A percentile compares a stretch with the other conserved stretches of the same genome.
phyloP scores from a whole-genome alignment of 129 eudicot genomes.

The Flaveria sonorensis region DNA sequence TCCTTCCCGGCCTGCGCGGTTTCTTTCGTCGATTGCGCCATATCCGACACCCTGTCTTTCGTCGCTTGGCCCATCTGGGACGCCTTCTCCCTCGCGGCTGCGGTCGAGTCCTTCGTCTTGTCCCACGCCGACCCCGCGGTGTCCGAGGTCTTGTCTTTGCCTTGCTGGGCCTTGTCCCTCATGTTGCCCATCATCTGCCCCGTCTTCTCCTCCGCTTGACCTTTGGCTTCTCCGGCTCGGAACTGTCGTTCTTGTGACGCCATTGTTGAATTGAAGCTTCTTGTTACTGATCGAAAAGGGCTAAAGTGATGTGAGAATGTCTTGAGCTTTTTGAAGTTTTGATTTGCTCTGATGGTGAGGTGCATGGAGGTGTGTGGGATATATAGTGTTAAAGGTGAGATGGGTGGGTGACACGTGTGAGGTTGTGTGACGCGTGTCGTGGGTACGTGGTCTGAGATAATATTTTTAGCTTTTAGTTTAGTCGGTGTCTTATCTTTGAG shows the following conservation, averaged over 20 bases:
- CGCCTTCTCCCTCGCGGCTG: constrained; percentile 45
- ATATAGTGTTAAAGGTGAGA: constrained; percentile 13
- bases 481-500: constrained; percentile 10
- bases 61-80: constrained; percentile 53
- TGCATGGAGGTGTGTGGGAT: constrained; percentile 7
- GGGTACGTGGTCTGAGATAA: constrained; percentile 16
- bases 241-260: constrained; percentile 46
- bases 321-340: not conserved
- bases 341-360: constrained; percentile 21
- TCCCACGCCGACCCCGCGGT: constrained; percentile 45
- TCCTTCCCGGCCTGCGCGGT: constrained; percentile 63
- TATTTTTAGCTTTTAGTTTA: not conserved
- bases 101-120: constrained; percentile 38
- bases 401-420: constrained; percentile 28
- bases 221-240: constrained; percentile 67
- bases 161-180: constrained; percentile 50
- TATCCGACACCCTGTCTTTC: constrained; percentile 58
- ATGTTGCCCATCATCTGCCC: constrained; percentile 40
- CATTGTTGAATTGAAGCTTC: constrained; percentile 23
- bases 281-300: too few relatives aligned
- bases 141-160: constrained; percentile 49
- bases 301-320: not conserved
- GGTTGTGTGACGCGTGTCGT: constrained; percentile 29
- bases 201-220: constrained; percentile 57
- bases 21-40: constrained; percentile 54